Evolutionary conservation across 768 basidiomycete species (phyloP).

Genomic region (Amanita exitialis): DNA sequence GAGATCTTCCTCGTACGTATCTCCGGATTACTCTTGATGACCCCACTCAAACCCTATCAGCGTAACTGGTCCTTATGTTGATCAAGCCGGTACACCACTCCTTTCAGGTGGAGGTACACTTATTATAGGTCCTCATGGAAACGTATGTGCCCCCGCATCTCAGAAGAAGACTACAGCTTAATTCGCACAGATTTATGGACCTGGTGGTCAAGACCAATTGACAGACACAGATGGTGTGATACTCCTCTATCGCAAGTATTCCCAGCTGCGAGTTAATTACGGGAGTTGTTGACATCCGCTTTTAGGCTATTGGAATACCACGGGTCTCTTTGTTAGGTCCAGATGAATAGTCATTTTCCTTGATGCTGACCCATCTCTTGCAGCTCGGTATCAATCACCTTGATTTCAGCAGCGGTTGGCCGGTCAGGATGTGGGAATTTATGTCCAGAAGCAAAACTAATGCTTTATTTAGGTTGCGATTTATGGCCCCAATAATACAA

Average conservation of each 20-base stretch:
- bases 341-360: neutral
- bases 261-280: neutral
- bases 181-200: conserved; percentile 19
- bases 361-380: too few species aligned
- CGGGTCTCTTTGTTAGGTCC: conserved; percentile 29
- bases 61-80: conserved; percentile 28
- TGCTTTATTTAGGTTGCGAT: neutral
- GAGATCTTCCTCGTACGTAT: conserved; percentile 30
- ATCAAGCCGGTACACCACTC: conserved; percentile 33
- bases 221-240: conserved; percentile 34
- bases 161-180: neutral
- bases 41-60: conserved; percentile 14
- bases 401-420: conserved; percentile 41
- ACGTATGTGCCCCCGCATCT: conserved; percentile 18
- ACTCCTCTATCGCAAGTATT: conserved; percentile 38
- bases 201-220: conserved; percentile 45
- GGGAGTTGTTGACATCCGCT: neutral
- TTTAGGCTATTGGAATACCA: conserved; percentile 41
- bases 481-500: neutral
- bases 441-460: neutral
- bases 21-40: neutral
- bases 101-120: conserved; percentile 42
- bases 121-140: conserved; percentile 33
- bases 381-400: conserved; percentile 37
- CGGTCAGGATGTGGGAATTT: conserved; percentile 19